phyloP scores from a whole-genome alignment of 2,329 filamentous ascomycete species.

The Elsinoe batatas region DNA sequence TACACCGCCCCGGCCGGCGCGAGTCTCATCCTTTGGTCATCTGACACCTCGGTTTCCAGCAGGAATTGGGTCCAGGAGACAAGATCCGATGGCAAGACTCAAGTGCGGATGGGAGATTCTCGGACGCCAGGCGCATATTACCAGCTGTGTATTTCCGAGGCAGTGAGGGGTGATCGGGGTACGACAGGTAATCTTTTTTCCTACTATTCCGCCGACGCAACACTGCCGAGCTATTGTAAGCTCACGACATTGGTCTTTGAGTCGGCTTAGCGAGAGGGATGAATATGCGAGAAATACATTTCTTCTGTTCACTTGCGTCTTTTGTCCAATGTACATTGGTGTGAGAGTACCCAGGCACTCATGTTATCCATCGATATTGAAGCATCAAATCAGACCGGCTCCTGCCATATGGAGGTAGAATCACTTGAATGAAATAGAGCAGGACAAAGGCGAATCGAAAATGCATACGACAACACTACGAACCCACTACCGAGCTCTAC shows the following conservation, averaged over 20 bases:
- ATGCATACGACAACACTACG: no score
- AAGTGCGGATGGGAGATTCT: constrained; percentile 11
- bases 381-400: no score
- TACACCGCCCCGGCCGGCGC: constrained; percentile 8
- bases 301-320: no score
- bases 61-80: constrained; percentile 5
- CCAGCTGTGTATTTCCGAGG: neutral
- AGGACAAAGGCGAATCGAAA: no score
- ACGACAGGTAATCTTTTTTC: neutral
- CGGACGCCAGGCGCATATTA: constrained; percentile 6
- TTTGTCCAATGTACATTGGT: no score
- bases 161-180: neutral
- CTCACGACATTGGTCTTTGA: neutral
- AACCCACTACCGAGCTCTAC: no score
- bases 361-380: no score
- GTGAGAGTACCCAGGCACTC: no score
- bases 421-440: no score
- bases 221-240: neutral
- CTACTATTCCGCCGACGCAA: neutral
- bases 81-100: constrained; percentile 12
- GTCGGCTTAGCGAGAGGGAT: no score
- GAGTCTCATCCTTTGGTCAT: constrained; percentile 6
- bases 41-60: neutral
- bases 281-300: no score
- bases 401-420: no score